Evolutionary conservation across 78 protist genomes (phyloP), one percentile per base, ranked within the genome.

Genomic region (Monosiga brevicollis): DNA sequence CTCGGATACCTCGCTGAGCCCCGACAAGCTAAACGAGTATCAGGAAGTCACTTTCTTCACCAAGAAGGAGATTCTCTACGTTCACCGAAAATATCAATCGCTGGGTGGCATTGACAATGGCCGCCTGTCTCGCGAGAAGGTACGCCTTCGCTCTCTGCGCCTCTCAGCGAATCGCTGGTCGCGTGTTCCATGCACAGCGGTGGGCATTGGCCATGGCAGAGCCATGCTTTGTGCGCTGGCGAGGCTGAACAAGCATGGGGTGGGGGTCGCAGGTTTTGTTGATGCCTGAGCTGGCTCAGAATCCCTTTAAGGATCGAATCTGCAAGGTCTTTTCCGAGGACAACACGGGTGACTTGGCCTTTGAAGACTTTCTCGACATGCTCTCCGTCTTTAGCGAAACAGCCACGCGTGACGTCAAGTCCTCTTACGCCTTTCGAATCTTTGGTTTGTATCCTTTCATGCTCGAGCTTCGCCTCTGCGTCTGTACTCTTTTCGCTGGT

Each of bases 311-410:
- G 62, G 15, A 49, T 6, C 6, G 62, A 49, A 49, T 49, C 6
- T 49, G 62, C 62, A 6, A 49, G 29, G 62, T 49, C 29, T 49
- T 49, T 15, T 49, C 62, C 62, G 62, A 49, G 62, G 62, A 49
- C 62, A 20, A 6, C 29, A 20, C 62, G 6, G 80, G 80, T 38
- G 55, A 15, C 20, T 36, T 78, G 62, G n/a, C 72, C n/a, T 78
- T 78, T 78, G 82, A 78, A 1, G 82, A 78, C 40, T 78, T 43
- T 32, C 82, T 78, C 74, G 82, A 78, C 39, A 26, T 78, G 70
- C 72, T 78, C 39, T 78, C 82, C 11, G 82, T 78, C n/a, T 78
- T 78, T 32, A 34, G 42, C 36, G 82, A 78, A 26, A 34, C 41
- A 34, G 82, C 82, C 71, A 41, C 82, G 23, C 11, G 36, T 0